phyloP scores from a whole-genome alignment of 768 basidiomycete genomes.

The Tricholoma flavovirens region DNA sequence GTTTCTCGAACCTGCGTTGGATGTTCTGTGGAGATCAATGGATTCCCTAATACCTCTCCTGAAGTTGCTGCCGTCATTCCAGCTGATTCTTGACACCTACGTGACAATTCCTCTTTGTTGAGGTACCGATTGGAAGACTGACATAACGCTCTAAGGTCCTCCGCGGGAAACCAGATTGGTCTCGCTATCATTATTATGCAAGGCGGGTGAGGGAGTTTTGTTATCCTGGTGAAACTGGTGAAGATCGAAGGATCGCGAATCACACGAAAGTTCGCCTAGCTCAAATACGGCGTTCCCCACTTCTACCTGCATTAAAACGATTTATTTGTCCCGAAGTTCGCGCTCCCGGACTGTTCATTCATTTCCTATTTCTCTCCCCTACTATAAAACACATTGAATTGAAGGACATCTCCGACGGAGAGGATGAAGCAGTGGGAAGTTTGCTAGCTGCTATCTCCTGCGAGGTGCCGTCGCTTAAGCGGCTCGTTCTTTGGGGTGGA shows the following conservation, averaged over 20 bases:
- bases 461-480: constrained; percentile 1
- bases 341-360: background rate
- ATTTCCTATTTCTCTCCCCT: constrained; percentile 3
- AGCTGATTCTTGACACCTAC: constrained; percentile 1
- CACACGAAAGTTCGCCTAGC: constrained; percentile 1
- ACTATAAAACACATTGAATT: background rate
- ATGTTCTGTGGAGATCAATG: constrained; percentile 6
- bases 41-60: constrained; percentile 3
- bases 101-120: background rate
- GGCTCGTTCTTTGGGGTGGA: background rate
- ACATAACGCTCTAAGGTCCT: background rate
- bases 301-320: background rate
- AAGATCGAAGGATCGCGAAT: background rate
- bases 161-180: background rate
- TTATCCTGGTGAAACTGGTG: background rate
- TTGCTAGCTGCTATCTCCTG: constrained; percentile 3
- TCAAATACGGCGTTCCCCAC: background rate
- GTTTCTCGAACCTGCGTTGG: constrained; percentile 5
- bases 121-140: background rate
- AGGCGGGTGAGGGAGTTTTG: constrained; percentile 1
- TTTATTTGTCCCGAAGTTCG: background rate
- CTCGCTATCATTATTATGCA: constrained; percentile 2
- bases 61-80: constrained; percentile 6
- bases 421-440: constrained; percentile 5
- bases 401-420: background rate